Percentiles rank a stretch among this genome's conserved stretches.
These are phyloP conservation scores for Xylariales sp. DNA, from an alignment of 2,329 filamentous ascomycete species.

Conservation along the genomic window DNA sequence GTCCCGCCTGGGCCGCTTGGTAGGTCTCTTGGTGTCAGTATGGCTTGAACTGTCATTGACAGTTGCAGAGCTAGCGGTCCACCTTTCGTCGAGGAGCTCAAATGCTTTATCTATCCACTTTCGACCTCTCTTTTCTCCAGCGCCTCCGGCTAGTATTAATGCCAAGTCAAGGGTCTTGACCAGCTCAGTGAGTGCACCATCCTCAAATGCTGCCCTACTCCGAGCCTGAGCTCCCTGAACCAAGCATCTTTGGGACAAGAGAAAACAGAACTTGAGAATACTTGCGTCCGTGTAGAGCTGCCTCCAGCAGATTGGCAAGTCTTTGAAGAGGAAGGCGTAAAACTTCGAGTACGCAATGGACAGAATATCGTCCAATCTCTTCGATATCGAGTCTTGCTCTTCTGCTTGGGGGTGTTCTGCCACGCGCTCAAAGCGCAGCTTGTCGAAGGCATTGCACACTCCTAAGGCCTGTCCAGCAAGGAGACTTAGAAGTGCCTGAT, in stretches of 20 bases:
- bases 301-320: slow-evolving; percentile 65
- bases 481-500: slow-evolving; percentile 7
- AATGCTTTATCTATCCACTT: slow-evolving; percentile 49
- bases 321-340: slow-evolving; percentile 63
- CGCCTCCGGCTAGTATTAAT: slow-evolving; percentile 68
- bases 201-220: slow-evolving; percentile 8
- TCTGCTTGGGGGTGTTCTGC: background rate
- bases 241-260: slow-evolving; percentile 19
- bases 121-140: slow-evolving; percentile 43
- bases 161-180: slow-evolving; percentile 69
- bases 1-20: slow-evolving; percentile 3
- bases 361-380: slow-evolving; percentile 51
- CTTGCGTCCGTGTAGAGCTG: slow-evolving; percentile 67
- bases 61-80: background rate
- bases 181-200: slow-evolving; percentile 43
- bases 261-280: slow-evolving; percentile 53
- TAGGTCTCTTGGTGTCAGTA: background rate
- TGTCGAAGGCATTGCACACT: background rate
- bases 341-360: slow-evolving; percentile 60
- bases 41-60: background rate
- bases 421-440: background rate
- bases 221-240: background rate
- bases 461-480: slow-evolving; percentile 6
- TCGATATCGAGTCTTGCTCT: slow-evolving; percentile 19
- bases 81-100: slow-evolving; percentile 28